phyloP scores from a whole-genome alignment of 306 rosid genomes.

The Psophocarpus tetragonolobus region DNA sequence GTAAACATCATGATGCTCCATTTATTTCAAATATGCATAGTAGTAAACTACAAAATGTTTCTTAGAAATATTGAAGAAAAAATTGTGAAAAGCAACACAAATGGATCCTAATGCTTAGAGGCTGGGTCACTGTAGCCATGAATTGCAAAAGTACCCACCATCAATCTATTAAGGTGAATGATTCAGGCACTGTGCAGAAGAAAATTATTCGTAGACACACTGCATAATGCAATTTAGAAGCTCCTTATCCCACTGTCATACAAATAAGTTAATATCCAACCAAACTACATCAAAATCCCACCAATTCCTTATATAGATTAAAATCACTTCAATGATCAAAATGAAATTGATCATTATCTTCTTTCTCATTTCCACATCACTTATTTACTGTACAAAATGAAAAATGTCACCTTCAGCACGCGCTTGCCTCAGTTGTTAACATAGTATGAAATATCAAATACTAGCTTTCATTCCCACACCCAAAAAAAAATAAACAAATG shows the following conservation, averaged over 20 bases:
- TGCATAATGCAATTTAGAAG: background rate
- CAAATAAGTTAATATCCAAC: slow-evolving; percentile 18
- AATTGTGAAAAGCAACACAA: background rate
- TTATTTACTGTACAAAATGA: background rate
- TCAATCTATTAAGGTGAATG: slow-evolving; percentile 2
- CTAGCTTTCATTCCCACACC: background rate
- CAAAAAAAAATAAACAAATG: background rate
- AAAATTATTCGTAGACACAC: background rate
- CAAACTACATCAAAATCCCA: slow-evolving; percentile 17
- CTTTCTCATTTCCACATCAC: background rate
- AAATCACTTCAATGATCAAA: background rate
- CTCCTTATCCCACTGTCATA: background rate
- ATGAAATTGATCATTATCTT: background rate
- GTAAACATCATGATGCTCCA: slow-evolving; percentile 13
- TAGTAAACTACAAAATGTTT: background rate
- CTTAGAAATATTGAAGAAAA: background rate
- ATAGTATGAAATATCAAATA: background rate
- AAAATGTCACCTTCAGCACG: background rate
- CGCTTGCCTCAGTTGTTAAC: background rate
- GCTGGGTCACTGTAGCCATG: background rate
- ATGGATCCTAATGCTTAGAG: background rate
- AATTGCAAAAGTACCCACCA: background rate
- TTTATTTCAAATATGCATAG: slow-evolving; percentile 5
- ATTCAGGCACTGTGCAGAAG: slow-evolving; percentile 12
- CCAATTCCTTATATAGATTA: background rate